Evolutionary conservation across 2,329 filamentous ascomycete genomes (phyloP).

Genomic region (Nemania bipapillata): DNA sequence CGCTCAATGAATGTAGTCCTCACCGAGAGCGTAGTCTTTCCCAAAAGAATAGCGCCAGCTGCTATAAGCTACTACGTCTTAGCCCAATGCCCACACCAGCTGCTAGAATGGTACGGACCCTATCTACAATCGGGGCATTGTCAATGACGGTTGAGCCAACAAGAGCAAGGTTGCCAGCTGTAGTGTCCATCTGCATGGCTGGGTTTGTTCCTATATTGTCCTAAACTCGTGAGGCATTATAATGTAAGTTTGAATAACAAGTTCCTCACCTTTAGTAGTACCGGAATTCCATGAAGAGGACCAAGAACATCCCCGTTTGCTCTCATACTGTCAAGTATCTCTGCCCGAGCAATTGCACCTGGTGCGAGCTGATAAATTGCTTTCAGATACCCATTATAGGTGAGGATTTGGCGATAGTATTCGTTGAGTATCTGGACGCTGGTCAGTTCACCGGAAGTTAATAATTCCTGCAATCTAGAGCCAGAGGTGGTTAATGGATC

Average conservation of each 20-base stretch:
- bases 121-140: neutral
- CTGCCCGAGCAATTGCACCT: neutral
- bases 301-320: neutral
- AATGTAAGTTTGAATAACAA: no score
- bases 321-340: neutral
- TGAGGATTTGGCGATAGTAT: neutral
- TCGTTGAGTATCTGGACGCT: neutral
- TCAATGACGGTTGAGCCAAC: neutral
- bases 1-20: neutral
- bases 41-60: neutral
- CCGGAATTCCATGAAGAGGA: neutral
- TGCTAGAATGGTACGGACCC: neutral
- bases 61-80: neutral
- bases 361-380: neutral
- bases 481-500: neutral
- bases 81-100: neutral
- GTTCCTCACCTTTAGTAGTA: neutral
- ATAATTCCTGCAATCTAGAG: neutral
- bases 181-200: constrained; percentile 1
- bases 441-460: neutral
- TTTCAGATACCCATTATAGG: constrained; percentile 2
- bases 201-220: neutral
- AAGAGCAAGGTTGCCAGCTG: neutral
- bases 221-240: neutral
- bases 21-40: constrained; percentile 3